Evolutionary conservation across 2,329 filamentous ascomycete genomes (phyloP), one percentile per base, ranked within the genome.

Genomic region (Parastagonospora nodorum): DNA sequence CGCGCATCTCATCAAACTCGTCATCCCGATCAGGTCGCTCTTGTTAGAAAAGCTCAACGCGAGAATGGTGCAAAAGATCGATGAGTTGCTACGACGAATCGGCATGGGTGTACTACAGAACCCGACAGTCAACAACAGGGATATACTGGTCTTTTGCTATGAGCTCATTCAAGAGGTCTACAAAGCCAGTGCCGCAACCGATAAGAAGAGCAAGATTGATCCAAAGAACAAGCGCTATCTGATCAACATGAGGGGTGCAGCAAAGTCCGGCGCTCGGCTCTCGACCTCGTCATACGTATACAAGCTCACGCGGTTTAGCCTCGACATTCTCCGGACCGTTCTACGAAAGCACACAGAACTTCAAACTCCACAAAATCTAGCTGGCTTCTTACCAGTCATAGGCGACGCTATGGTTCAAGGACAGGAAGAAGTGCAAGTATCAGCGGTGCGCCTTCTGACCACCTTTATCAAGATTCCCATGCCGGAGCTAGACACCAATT

Each of bases 131-230:
- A 86, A 88, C 57, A 90, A 86, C 62, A 86, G 88, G 42, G 90
- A 96, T 59, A 87, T 93, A 35, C 78, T 99, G n/a, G 78, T 96
- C 0, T 97, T 99, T 73, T 96, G 92, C 71, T 97, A 96, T 69
- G 91, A 97, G 72, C 83, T 97, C 40, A 89, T 97, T 35, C 89
- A 95, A 67, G 88, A 92, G 56, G 89, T 90, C 0, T 95, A 96
- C 72, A 84, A 84, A 52, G 84, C 83, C 50, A 67, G 79, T 82
- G 46, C 83, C 79, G 61, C 79, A 77, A 7, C 70, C 15, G 54
- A 64, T 40, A 49, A 54, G 55, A 57, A 57, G 53, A 47, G 63
- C 50, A 45, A 72, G 59, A 63, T 69, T 45, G 66, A 68, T 28
- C 52, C 61, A 77, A 66, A 76, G 55, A 79, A 87, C 39, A 86